phyloP scores from a whole-genome alignment of 2,329 filamentous ascomycete species.

The Colletotrichum sidae region DNA sequence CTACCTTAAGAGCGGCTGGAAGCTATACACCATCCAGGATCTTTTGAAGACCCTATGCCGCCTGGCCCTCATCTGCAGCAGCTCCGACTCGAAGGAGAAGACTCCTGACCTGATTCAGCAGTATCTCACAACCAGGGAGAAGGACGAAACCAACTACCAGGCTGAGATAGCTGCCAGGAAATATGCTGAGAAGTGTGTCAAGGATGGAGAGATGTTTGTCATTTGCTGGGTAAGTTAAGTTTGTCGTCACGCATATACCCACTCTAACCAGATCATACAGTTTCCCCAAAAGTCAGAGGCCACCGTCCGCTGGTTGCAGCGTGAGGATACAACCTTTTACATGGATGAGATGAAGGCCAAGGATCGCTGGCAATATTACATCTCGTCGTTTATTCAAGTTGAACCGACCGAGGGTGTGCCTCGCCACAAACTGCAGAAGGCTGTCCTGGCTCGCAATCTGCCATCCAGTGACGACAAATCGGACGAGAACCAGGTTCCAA shows the following conservation, averaged over 20 bases:
- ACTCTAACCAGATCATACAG: conserved; percentile 58
- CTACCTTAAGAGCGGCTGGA: conserved; percentile 92
- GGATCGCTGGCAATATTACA: conserved; percentile 93
- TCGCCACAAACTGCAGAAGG: conserved; percentile 72
- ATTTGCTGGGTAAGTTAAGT: conserved; percentile 83
- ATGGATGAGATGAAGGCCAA: conserved; percentile 87
- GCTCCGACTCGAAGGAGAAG: conserved; percentile 90
- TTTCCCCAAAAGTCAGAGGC: conserved; percentile 76
- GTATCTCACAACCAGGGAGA: conserved; percentile 84
- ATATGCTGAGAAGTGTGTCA: conserved; percentile 91
- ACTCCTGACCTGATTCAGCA: conserved; percentile 89
- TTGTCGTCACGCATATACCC: not conserved
- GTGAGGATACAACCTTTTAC: conserved; percentile 82
- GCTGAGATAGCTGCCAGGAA: conserved; percentile 91
- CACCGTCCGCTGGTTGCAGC: conserved; percentile 77
- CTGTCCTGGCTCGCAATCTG: conserved; percentile 78
- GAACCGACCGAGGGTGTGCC: conserved; percentile 87
- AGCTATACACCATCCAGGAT: conserved; percentile 92
- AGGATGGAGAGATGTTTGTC: conserved; percentile 91
- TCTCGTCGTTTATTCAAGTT: conserved; percentile 88
- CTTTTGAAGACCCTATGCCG: conserved; percentile 85
- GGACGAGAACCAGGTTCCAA: conserved; percentile 72
- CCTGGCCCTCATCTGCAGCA: conserved; percentile 85
- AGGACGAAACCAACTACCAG: conserved; percentile 88
- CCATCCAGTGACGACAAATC: conserved; percentile 71